phyloP scores from a whole-genome alignment of 108 stramenopile genomes.

The Pseudonitzschia multistriata region DNA sequence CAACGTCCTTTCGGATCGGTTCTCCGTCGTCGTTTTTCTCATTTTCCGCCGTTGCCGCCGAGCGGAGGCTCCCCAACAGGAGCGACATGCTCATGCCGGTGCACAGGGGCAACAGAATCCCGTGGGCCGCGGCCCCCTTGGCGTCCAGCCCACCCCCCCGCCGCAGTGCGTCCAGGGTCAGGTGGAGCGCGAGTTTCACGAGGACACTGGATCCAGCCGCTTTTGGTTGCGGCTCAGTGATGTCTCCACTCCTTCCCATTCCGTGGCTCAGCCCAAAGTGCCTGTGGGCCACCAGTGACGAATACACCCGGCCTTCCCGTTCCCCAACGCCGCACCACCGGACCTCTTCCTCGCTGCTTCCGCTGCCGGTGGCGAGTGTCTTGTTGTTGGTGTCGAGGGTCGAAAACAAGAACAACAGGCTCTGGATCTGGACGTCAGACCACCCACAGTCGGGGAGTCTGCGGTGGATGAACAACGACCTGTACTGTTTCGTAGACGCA shows the following conservation, averaged over 20 bases:
- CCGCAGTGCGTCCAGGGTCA: conserved; percentile 86
- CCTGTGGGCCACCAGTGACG: conserved; percentile 79
- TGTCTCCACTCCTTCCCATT: conserved; percentile 96
- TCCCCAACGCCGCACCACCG: conserved; percentile 97
- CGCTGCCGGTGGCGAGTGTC: conserved; percentile 35
- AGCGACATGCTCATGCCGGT: conserved; percentile 93
- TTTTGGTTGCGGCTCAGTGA: conserved; percentile 98
- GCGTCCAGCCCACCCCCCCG: conserved; percentile 81
- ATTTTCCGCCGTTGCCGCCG: background rate
- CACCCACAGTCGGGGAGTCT: conserved; percentile 77
- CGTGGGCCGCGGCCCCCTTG: conserved; percentile 64
- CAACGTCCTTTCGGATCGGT: conserved; percentile 47
- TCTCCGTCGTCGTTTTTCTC: background rate
- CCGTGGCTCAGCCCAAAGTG: conserved; percentile 96
- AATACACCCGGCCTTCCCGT: conserved; percentile 96
- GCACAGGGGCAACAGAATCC: conserved; percentile 88
- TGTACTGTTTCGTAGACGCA: conserved; percentile 61
- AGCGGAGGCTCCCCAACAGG: conserved; percentile 67
- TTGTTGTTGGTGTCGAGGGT: conserved; percentile 88
- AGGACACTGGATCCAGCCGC: conserved; percentile 96
- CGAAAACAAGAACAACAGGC: conserved; percentile 66
- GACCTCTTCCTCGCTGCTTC: conserved; percentile 18
- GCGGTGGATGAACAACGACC: conserved; percentile 68
- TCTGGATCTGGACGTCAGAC: conserved; percentile 83
- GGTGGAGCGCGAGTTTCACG: conserved; percentile 69